Evolutionary conservation across 768 basidiomycete genomes (phyloP).

Genomic region (Hirschioporus abietinus): DNA sequence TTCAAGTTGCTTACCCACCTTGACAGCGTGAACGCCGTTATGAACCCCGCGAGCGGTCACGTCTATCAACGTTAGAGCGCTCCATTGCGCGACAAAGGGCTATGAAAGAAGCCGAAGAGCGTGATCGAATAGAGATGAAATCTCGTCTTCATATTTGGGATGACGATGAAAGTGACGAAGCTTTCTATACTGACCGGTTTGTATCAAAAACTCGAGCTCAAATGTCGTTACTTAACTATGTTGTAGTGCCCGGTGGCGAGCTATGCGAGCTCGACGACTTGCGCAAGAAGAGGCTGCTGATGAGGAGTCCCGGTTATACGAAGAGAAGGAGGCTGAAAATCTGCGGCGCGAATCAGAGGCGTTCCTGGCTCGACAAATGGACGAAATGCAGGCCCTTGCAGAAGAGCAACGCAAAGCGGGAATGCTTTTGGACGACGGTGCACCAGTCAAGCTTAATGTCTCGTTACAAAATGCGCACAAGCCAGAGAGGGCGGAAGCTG

Average conservation of each 20-base stretch:
- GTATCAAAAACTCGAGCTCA: background rate
- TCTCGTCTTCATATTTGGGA: slow-evolving; percentile 85
- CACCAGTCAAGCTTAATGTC: slow-evolving; percentile 83
- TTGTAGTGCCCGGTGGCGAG: slow-evolving; percentile 78
- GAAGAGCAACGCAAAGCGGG: slow-evolving; percentile 90
- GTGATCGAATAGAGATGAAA: slow-evolving; percentile 75
- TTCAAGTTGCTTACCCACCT: background rate
- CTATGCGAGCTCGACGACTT: slow-evolving; percentile 63
- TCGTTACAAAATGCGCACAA: slow-evolving; percentile 50
- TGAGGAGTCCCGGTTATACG: slow-evolving; percentile 72
- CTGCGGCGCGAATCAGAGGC: slow-evolving; percentile 87
- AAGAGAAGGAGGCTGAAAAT: slow-evolving; percentile 83
- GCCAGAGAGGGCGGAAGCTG: slow-evolving; percentile 35
- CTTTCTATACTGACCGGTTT: slow-evolving; percentile 89
- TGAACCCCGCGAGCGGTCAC: slow-evolving; percentile 80
- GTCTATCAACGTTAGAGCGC: slow-evolving; percentile 73
- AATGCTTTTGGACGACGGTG: slow-evolving; percentile 85
- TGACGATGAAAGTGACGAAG: slow-evolving; percentile 88
- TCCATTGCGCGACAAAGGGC: slow-evolving; percentile 67
- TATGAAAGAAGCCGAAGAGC: slow-evolving; percentile 71
- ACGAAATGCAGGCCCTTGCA: slow-evolving; percentile 88
- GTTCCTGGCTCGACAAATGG: slow-evolving; percentile 92
- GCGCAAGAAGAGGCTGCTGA: slow-evolving; percentile 80
- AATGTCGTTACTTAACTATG: slow-evolving; percentile 9
- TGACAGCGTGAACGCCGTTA: slow-evolving; percentile 87